These are phyloP conservation scores for Talaromyces rugulosus DNA, from an alignment of 2,329 filamentous ascomycete genomes.

Conservation along the genomic window DNA sequence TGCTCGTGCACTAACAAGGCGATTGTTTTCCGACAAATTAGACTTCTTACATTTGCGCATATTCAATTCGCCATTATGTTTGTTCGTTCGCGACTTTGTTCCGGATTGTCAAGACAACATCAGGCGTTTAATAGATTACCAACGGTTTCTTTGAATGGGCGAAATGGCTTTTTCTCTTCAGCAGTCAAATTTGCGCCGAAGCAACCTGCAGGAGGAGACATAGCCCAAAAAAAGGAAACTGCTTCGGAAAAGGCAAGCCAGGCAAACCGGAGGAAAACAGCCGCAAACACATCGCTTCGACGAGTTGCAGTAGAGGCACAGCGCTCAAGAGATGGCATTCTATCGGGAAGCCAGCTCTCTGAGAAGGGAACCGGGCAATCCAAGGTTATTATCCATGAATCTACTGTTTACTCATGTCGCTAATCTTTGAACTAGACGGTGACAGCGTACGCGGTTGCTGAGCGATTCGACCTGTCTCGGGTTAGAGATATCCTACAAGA, in stretches of 20 bases:
- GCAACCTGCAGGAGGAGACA: constrained; percentile 11
- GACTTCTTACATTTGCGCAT: neutral
- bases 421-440: constrained; percentile 36
- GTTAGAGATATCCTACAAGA: constrained; percentile 55
- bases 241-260: constrained; percentile 13
- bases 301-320: constrained; percentile 85
- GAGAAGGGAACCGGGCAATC: constrained; percentile 33
- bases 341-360: constrained; percentile 41
- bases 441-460: constrained; percentile 65
- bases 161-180: constrained; percentile 64
- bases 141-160: constrained; percentile 16
- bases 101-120: neutral
- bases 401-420: constrained; percentile 9
- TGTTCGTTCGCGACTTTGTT: neutral
- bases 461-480: constrained; percentile 58
- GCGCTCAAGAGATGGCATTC: constrained; percentile 50
- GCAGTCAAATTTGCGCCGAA: constrained; percentile 52
- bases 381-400: constrained; percentile 25
- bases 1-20: neutral
- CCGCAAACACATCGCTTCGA: constrained; percentile 71
- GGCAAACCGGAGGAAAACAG: constrained; percentile 45
- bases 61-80: constrained; percentile 21
- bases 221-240: neutral
- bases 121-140: neutral
- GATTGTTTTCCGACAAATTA: neutral